phyloP scores from a whole-genome alignment of 2,329 filamentous ascomycete species.

The Graphilbum ipis-grandicollis region DNA sequence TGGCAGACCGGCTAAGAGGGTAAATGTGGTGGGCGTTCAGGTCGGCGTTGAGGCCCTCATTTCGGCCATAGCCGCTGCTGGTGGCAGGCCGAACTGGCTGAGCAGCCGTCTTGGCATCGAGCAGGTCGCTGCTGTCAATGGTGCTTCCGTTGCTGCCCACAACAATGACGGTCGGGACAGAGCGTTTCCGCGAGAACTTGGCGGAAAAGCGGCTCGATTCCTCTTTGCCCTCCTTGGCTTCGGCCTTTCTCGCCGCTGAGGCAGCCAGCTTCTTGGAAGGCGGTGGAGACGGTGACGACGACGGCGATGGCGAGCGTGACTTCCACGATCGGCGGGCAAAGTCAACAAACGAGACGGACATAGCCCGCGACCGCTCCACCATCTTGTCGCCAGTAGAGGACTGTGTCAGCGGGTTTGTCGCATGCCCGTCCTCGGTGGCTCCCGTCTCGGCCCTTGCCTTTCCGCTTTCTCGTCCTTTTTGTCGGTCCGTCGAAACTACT shows the following conservation, averaged over 20 bases:
- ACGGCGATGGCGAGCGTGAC: constrained; percentile 28
- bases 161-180: background rate
- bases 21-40: background rate
- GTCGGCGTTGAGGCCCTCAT: background rate
- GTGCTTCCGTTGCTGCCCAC: constrained; percentile 7
- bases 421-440: background rate
- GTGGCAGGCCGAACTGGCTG: background rate
- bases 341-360: constrained; percentile 29
- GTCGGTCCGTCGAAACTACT: constrained; percentile 13
- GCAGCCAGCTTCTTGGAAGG: background rate
- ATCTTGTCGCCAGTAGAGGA: constrained; percentile 3
- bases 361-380: constrained; percentile 14
- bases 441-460: constrained; percentile 1
- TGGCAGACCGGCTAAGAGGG: background rate
- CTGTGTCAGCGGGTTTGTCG: background rate
- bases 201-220: constrained; percentile 1
- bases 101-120: background rate
- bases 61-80: background rate
- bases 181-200: constrained; percentile 5
- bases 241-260: background rate
- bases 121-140: constrained; percentile 6
- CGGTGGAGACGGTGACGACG: constrained; percentile 16
- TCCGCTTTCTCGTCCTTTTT: no score
- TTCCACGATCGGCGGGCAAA: constrained; percentile 36
- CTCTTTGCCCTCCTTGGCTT: constrained; percentile 6